phyloP scores from a whole-genome alignment of 148 eudicot genomes.

The Fagopyrum tataricum region DNA sequence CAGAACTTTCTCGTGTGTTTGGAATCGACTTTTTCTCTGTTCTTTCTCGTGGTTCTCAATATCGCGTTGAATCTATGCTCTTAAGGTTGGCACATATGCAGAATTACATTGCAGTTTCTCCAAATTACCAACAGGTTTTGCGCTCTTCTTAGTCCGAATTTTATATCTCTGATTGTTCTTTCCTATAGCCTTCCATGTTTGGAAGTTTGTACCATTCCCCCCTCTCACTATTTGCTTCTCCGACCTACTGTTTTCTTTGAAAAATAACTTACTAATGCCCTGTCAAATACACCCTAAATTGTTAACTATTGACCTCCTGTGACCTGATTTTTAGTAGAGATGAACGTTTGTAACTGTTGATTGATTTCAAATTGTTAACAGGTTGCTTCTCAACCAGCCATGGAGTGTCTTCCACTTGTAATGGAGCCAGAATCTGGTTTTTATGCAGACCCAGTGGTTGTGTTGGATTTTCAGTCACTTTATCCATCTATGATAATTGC shows the following conservation, averaged over 20 bases:
- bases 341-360: background rate
- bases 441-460: constrained; percentile 95
- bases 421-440: constrained; percentile 99
- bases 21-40: constrained; percentile 97
- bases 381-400: constrained; percentile 98
- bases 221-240: background rate
- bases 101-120: constrained; percentile 88
- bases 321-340: background rate
- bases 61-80: constrained; percentile 97
- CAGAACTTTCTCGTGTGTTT: constrained; percentile 96
- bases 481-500: constrained; percentile 99
- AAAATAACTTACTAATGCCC: too few relatives aligned
- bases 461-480: constrained; percentile 97
- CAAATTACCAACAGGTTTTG: constrained; percentile 68
- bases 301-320: background rate
- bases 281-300: background rate
- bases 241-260: too few relatives aligned
- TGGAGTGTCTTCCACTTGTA: constrained; percentile 98
- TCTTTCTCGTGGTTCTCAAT: constrained; percentile 96
- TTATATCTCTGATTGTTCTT: background rate
- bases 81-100: constrained; percentile 82
- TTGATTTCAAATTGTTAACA: constrained; percentile 19
- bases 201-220: background rate
- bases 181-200: background rate
- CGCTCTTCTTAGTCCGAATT: constrained; percentile 8